These are phyloP conservation scores for rapeseed (Brassica napus) DNA, from an alignment of 345 rosid genomes.

Conservation along the genomic window DNA sequence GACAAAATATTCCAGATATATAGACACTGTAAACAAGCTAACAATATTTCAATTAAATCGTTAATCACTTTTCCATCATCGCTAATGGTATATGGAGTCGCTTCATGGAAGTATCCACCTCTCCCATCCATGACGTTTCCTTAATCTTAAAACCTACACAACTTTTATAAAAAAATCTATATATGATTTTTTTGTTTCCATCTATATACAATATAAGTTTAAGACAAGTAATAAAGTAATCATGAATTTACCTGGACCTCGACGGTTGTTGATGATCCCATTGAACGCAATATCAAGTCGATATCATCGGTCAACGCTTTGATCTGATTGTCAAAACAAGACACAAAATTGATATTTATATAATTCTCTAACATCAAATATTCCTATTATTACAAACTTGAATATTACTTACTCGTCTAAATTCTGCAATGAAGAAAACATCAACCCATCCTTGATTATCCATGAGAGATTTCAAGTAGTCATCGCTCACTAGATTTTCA, in stretches of 20 bases:
- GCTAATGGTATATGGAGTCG: background rate
- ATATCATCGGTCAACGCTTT: conserved; percentile 18
- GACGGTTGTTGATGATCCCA: conserved; percentile 2
- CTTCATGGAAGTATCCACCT: background rate
- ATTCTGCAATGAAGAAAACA: conserved; percentile 2
- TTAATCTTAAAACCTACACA: background rate
- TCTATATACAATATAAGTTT: background rate
- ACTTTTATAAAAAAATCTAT: background rate
- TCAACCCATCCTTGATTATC: conserved; percentile 25
- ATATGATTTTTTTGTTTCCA: background rate
- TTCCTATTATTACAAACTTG: background rate
- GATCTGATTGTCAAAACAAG: conserved; percentile 1
- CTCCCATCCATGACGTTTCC: conserved; percentile 12
- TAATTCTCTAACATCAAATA: background rate
- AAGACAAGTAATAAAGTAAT: background rate
- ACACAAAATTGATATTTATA: background rate
- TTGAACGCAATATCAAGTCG: background rate
- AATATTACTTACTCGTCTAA: conserved; percentile 5
- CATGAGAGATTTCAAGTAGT: background rate
- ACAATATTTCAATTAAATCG: background rate
- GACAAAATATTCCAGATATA: background rate
- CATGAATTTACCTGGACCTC: conserved; percentile 19
- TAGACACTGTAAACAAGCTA: background rate
- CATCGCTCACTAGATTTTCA: conserved; percentile 15
- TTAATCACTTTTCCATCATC: background rate